Conservation (phyloP, 1,139 yeast genomes). For the Suhomyces choctaworum region DNA sequence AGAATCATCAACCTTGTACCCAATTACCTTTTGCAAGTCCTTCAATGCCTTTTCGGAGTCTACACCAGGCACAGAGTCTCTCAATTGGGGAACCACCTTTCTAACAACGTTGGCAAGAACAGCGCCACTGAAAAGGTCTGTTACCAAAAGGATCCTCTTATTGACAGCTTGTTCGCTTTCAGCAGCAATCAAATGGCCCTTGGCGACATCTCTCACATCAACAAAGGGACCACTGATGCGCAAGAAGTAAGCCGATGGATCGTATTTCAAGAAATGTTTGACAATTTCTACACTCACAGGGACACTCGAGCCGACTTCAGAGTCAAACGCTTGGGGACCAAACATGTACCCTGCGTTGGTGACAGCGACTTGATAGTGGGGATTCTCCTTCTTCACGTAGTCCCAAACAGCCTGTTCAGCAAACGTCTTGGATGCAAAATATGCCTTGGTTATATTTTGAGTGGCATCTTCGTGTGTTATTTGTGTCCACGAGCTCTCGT, state of each 20-base stretch:
- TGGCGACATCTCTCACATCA: slow-evolving; percentile 21
- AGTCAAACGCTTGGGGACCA: slow-evolving; percentile 29
- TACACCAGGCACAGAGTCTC: no score
- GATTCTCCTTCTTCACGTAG: slow-evolving; percentile 37
- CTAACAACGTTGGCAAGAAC: no score
- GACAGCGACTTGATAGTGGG: slow-evolving; percentile 20
- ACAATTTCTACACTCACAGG: slow-evolving; percentile 38
- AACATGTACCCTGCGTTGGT: slow-evolving; percentile 24
- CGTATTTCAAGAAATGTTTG: slow-evolving; percentile 18
- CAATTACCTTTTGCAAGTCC: slow-evolving; percentile 19
- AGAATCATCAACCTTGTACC: slow-evolving; percentile 16
- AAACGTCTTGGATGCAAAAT: slow-evolving; percentile 52
- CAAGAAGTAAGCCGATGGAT: slow-evolving; percentile 14
- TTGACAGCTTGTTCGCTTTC: not conserved
- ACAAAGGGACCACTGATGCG: not conserved
- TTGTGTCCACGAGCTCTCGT: slow-evolving; percentile 42
- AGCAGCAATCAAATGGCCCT: slow-evolving; percentile 32
- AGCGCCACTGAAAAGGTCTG: no score
- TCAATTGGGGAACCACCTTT: no score
- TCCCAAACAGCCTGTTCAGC: slow-evolving; percentile 61
- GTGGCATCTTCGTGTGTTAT: slow-evolving; percentile 33
- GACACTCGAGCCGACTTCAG: slow-evolving; percentile 29
- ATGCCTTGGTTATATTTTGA: slow-evolving; percentile 21
- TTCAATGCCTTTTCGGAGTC: slow-evolving; percentile 21
- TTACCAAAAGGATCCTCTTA: slow-evolving; percentile 1